Evolutionary conservation across 805 yeast species (phyloP).

Genomic region (Zygoascus ofunaensis): DNA sequence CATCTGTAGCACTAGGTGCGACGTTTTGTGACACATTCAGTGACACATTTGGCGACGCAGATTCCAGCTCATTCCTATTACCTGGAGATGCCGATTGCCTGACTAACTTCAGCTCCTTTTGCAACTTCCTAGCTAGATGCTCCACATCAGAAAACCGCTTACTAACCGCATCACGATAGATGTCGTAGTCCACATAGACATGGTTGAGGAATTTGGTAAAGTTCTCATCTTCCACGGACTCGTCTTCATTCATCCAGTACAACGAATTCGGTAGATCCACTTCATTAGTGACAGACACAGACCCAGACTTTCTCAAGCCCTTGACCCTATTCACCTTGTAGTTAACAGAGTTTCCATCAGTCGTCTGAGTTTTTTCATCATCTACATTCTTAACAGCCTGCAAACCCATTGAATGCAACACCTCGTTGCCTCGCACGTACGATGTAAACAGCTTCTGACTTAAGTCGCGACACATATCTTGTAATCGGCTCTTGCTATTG

Average conservation of each 20-base stretch:
- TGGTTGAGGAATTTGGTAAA: slow-evolving; percentile 21
- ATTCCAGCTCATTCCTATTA: background rate
- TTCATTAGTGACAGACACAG: slow-evolving; percentile 2
- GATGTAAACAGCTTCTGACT: slow-evolving; percentile 32
- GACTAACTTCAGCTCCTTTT: slow-evolving; percentile 55
- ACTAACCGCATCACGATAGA: slow-evolving; percentile 40
- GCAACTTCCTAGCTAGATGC: slow-evolving; percentile 72
- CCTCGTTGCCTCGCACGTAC: slow-evolving; percentile 37
- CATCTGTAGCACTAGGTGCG: slow-evolving; percentile 14
- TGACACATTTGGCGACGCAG: background rate
- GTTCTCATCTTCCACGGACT: slow-evolving; percentile 14
- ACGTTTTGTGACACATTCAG: no score
- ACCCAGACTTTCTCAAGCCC: slow-evolving; percentile 35
- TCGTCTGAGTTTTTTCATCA: no score
- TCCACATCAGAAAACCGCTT: slow-evolving; percentile 86
- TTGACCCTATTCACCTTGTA: slow-evolving; percentile 54
- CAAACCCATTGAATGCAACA: slow-evolving; percentile 70
- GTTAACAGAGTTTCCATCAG: slow-evolving; percentile 35
- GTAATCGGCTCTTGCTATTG: background rate
- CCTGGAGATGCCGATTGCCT: slow-evolving; percentile 27
- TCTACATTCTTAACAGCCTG: slow-evolving; percentile 41
- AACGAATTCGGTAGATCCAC: slow-evolving; percentile 20
- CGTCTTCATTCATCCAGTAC: slow-evolving; percentile 40
- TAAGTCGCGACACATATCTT: slow-evolving; percentile 31
- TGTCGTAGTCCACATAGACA: slow-evolving; percentile 32